These are phyloP conservation scores for Phalaenopsis hybrid DNA, from an alignment of 116 monocot genomes.

Conservation along the genomic window DNA sequence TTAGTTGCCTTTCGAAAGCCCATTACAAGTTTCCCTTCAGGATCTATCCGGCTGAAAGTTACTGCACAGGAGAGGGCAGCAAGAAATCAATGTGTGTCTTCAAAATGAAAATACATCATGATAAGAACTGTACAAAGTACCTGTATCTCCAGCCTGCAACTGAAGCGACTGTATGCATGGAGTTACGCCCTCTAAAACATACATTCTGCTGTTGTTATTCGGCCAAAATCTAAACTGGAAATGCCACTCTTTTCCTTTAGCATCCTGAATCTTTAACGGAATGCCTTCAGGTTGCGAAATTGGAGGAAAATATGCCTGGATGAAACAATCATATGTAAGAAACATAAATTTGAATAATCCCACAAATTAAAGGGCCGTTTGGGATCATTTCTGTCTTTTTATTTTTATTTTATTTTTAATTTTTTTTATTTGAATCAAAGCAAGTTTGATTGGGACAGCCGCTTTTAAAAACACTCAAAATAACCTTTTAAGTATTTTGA, in stretches of 20 bases:
- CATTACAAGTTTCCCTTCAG: conserved; percentile 88
- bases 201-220: conserved; percentile 97
- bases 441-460: no score
- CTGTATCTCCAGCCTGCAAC: conserved; percentile 91
- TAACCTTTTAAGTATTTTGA: no score
- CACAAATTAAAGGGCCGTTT: not conserved
- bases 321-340: not conserved
- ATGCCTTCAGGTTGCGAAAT: conserved; percentile 90
- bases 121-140: conserved; percentile 21
- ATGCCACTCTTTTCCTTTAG: conserved; percentile 75
- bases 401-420: no score
- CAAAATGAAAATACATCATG: not conserved
- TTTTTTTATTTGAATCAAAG: no score
- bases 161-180: conserved; percentile 96
- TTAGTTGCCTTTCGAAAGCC: conserved; percentile 76
- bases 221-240: conserved; percentile 98
- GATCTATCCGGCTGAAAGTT: conserved; percentile 85
- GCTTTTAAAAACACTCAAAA: no score
- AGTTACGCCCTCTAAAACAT: conserved; percentile 96
- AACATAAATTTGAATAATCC: not conserved
- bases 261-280: conserved; percentile 87
- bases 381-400: no score
- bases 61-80: conserved; percentile 31
- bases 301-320: conserved; percentile 76
- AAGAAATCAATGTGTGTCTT: not conserved